Evolutionary conservation across 495 filamentous ascomycete genomes (phyloP).

Genomic region (Echria macrotheca): DNA sequence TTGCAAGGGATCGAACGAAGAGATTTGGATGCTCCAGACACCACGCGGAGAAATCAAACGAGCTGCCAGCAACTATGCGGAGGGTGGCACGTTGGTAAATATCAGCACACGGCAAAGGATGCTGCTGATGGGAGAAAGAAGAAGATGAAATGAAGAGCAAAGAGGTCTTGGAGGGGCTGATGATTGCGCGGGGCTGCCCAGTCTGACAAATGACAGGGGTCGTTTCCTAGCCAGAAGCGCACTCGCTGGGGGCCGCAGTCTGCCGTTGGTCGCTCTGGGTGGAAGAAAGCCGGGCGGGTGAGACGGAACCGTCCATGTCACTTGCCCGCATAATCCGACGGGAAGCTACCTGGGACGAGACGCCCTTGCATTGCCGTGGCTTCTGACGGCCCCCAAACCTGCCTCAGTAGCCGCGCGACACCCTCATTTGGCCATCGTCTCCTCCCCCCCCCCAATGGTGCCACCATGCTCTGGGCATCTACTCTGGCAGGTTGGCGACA

Average conservation of each 20-base stretch:
- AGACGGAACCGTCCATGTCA: too few species aligned
- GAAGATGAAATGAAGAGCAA: constrained; percentile 6
- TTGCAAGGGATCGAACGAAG: too few species aligned
- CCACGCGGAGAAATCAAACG: too few species aligned
- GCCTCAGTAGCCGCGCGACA: constrained; percentile 22
- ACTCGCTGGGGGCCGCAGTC: not conserved
- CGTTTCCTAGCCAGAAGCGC: not conserved
- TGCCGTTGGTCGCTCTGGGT: constrained; percentile 9
- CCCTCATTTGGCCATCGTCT: constrained; percentile 5
- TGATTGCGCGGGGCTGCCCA: constrained; percentile 6
- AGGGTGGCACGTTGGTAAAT: too few species aligned
- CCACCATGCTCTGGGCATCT: not conserved
- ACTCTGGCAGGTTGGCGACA: too few species aligned
- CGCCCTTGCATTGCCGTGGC: constrained; percentile 4
- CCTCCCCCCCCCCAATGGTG: not conserved
- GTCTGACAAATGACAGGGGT: constrained; percentile 17
- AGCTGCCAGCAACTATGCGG: too few species aligned
- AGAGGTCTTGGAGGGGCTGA: constrained; percentile 16
- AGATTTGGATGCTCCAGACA: too few species aligned
- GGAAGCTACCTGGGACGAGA: constrained; percentile 6
- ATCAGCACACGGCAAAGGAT: too few species aligned
- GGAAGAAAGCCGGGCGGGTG: too few species aligned
- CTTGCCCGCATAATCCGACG: too few species aligned
- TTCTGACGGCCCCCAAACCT: constrained; percentile 10
- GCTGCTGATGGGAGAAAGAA: too few species aligned